Evolutionary conservation across 2,329 filamentous ascomycete species (phyloP), one percentile per base, ranked within the genome.

Genomic region (Lachnellula suecica): DNA sequence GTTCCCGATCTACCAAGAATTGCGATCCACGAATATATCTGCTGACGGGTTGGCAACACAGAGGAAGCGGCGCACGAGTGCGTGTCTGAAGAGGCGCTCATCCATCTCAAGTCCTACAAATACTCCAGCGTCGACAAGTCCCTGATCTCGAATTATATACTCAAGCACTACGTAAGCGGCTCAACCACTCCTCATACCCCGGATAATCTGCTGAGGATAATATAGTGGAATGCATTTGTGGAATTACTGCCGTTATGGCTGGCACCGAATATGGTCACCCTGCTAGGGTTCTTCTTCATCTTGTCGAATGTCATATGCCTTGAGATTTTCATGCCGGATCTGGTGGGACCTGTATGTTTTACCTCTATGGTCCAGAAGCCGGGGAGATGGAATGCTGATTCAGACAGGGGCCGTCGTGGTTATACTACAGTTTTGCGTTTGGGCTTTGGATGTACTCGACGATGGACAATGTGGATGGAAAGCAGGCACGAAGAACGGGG

Each of bases 401-500:
- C 4, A 23, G 17, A n/a, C 67, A 94, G 86, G 90, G 86, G 19
- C 91, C 92, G 8, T 81, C 87, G 65, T 97, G 94, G 93, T 72
- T 97, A 19, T 97, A 96, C 76, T 95, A 90, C 69, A 96, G 91
- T 73, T 97, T 97, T 71, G 93, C 92, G 1, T 82, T 96, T 60
- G 94, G 94, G 37, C 81, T 99, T 53, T 99, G 96, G 87, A 94
- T 96, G 89, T 96, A 97, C 73, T 95, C 94, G 63, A 99, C 94
- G 13, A 92, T 99, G 87, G 94, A 99, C 77, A 99, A 99, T 71
- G 88, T 97, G 59, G 94, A 99, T 71, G 94, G 94, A 63, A 99
- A 99, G 74, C 94, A 99, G 76, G 94, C 94, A 52, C 83, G 94
- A 59, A 82, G 94, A 65, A 99, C 94, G 4, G 92, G 93, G 48